phyloP scores from a whole-genome alignment of 352 stramenopile species.

The Halophytophthora batemanensis region DNA sequence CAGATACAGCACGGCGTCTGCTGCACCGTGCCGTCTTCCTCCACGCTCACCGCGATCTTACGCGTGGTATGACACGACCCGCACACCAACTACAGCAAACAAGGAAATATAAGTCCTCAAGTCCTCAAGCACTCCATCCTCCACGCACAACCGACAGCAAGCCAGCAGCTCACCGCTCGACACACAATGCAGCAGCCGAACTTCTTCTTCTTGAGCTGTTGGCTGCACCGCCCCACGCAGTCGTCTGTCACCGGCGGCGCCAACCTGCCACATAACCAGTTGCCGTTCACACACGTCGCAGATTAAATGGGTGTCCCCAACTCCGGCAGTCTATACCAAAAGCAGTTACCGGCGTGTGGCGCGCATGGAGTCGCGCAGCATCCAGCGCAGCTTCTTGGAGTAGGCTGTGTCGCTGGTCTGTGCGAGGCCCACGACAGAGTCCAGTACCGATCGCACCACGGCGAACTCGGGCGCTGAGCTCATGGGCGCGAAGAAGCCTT shows the following conservation, averaged over 20 bases:
- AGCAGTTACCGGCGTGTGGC: slow-evolving; percentile 21
- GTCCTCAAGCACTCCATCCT: background rate
- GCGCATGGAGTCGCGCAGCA: slow-evolving; percentile 33
- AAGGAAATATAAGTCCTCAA: background rate
- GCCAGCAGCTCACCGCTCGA: slow-evolving; percentile 19
- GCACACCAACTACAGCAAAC: slow-evolving; percentile 31
- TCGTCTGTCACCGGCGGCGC: slow-evolving; percentile 14
- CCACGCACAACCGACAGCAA: background rate
- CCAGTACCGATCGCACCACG: slow-evolving; percentile 21
- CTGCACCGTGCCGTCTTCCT: slow-evolving; percentile 20
- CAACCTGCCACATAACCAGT: slow-evolving; percentile 1
- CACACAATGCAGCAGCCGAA: slow-evolving; percentile 38
- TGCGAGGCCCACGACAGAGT: slow-evolving; percentile 19
- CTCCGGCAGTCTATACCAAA: background rate
- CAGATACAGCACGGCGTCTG: slow-evolving; percentile 33
- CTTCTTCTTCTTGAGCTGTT: slow-evolving; percentile 30
- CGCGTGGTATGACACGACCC: slow-evolving; percentile 31
- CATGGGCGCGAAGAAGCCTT: slow-evolving; percentile 37
- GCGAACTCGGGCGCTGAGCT: slow-evolving; percentile 28
- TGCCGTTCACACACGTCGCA: background rate
- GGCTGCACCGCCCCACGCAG: slow-evolving; percentile 34
- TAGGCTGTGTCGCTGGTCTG: slow-evolving; percentile 36
- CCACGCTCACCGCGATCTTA: slow-evolving; percentile 35
- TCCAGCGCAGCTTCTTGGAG: slow-evolving; percentile 46
- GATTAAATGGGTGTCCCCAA: no score